Conservation (phyloP, 805 yeast genomes). For the Suhomyces xylopsoci region DNA sequence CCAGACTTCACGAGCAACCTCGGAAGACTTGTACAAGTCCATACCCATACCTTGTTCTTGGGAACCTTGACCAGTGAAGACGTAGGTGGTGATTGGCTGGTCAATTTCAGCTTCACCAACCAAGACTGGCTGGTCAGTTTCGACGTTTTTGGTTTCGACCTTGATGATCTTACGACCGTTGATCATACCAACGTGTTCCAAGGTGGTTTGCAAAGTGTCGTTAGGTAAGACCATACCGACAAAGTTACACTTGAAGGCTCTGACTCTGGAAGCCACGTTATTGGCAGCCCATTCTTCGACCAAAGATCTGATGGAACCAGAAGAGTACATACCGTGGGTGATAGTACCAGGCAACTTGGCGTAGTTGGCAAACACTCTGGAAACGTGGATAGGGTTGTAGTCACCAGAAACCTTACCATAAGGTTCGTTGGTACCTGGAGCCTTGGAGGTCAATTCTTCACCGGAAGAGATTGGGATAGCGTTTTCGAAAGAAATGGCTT, state of each 20-base stretch:
- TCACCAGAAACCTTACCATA: conserved; percentile 98
- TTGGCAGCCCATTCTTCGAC: conserved; percentile 99
- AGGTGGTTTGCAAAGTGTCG: conserved; percentile 77
- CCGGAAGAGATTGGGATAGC: conserved; percentile 78
- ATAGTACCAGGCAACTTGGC: conserved; percentile 96
- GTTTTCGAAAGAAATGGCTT: conserved; percentile 86
- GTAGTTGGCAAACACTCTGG: conserved; percentile 89
- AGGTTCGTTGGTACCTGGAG: conserved; percentile 95
- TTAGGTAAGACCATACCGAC: conserved; percentile 98
- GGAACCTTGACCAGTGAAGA: conserved; percentile 99
- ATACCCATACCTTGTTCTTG: conserved; percentile 99
- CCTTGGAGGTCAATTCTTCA: conserved; percentile 62
- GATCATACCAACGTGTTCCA: conserved; percentile 98
- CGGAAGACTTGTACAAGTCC: conserved; percentile 90
- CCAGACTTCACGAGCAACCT: conserved; percentile 94
- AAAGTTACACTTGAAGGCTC: conserved; percentile 87
- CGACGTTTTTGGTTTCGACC: conserved; percentile 82
- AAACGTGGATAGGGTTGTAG: conserved; percentile 96
- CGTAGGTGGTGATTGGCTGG: conserved; percentile 94
- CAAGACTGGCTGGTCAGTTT: conserved; percentile 73
- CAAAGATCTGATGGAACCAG: conserved; percentile 90
- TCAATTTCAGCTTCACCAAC: conserved; percentile 98
- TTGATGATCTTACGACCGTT: conserved; percentile 97
- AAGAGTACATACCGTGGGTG: conserved; percentile 98
- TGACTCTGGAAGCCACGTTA: conserved; percentile 91